Evolutionary conservation across 2,329 filamentous ascomycete genomes (phyloP).

Genomic region (Fusarium chlamydosporum): DNA sequence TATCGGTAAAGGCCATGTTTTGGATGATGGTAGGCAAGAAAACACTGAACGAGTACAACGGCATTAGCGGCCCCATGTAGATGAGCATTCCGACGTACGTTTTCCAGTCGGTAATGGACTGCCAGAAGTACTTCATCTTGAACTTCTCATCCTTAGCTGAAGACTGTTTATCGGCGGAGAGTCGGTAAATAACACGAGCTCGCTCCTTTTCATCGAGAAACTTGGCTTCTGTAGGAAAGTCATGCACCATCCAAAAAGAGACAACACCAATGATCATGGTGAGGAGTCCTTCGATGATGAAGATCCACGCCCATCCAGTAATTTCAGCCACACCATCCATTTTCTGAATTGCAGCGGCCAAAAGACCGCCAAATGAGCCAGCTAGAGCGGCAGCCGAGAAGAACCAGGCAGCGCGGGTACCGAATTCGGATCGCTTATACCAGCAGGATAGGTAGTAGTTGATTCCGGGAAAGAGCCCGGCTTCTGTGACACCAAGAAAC

Average conservation of each 20-base stretch:
- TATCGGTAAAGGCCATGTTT: slow-evolving; percentile 60
- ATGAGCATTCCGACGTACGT: slow-evolving; percentile 81
- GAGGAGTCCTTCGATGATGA: slow-evolving; percentile 77
- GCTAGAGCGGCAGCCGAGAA: slow-evolving; percentile 86
- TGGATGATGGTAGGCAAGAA: slow-evolving; percentile 86
- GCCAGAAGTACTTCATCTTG: slow-evolving; percentile 78
- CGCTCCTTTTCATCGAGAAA: slow-evolving; percentile 81
- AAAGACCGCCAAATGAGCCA: slow-evolving; percentile 81
- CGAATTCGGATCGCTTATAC: slow-evolving; percentile 85
- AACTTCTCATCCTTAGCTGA: slow-evolving; percentile 83
- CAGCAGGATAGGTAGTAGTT: slow-evolving; percentile 88
- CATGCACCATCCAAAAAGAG: slow-evolving; percentile 84
- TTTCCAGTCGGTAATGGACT: slow-evolving; percentile 85
- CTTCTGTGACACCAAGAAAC: slow-evolving; percentile 81
- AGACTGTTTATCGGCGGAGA: slow-evolving; percentile 79
- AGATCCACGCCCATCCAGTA: slow-evolving; percentile 75
- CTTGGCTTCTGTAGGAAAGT: slow-evolving; percentile 82
- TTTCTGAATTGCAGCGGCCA: slow-evolving; percentile 78
- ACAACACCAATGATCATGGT: slow-evolving; percentile 77
- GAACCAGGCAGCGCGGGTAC: slow-evolving; percentile 84
- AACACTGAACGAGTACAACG: slow-evolving; percentile 81
- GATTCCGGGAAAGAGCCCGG: slow-evolving; percentile 81
- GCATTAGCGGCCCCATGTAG: slow-evolving; percentile 82
- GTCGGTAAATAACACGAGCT: slow-evolving; percentile 76
- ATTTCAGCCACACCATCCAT: slow-evolving; percentile 75